phyloP scores from a whole-genome alignment of 306 rosid species.

The Vigna nakashimae region DNA sequence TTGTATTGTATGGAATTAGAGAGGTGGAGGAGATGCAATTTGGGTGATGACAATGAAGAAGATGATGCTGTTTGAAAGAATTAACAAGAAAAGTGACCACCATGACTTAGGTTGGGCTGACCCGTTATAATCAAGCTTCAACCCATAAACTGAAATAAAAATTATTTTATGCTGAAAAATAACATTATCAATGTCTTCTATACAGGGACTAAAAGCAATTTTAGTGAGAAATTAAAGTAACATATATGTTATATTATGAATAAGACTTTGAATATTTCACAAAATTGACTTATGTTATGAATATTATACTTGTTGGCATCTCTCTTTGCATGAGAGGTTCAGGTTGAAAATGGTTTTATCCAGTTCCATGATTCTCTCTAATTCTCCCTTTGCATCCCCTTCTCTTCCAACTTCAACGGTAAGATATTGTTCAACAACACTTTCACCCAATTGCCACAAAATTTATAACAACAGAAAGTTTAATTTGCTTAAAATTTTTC shows the following conservation, averaged over 20 bases:
- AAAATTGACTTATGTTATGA: neutral
- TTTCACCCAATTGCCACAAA: neutral
- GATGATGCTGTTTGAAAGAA: slow-evolving; percentile 35
- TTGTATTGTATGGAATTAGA: slow-evolving; percentile 43
- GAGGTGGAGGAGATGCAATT: slow-evolving; percentile 43
- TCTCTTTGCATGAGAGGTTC: slow-evolving; percentile 42
- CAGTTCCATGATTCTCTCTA: slow-evolving; percentile 43
- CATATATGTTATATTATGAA: too few relatives aligned
- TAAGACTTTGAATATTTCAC: neutral
- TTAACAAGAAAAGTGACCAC: slow-evolving; percentile 66
- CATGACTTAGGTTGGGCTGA: slow-evolving; percentile 47
- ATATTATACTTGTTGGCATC: slow-evolving; percentile 1
- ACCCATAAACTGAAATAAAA: too few relatives aligned
- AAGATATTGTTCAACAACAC: neutral
- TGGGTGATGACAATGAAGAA: slow-evolving; percentile 27
- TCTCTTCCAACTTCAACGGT: slow-evolving; percentile 54
- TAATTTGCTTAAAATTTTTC: neutral
- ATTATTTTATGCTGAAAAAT: too few relatives aligned
- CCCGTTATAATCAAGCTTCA: too few relatives aligned
- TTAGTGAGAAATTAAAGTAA: neutral
- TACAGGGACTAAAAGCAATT: neutral
- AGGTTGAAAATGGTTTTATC: slow-evolving; percentile 56
- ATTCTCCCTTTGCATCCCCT: slow-evolving; percentile 51
- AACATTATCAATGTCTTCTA: too few relatives aligned
- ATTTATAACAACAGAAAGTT: neutral